Percentiles rank a stretch among this genome's conserved stretches.
Evolutionary conservation across 257 asterid species (phyloP).

Genomic region (Ilex aquifolium): DNA sequence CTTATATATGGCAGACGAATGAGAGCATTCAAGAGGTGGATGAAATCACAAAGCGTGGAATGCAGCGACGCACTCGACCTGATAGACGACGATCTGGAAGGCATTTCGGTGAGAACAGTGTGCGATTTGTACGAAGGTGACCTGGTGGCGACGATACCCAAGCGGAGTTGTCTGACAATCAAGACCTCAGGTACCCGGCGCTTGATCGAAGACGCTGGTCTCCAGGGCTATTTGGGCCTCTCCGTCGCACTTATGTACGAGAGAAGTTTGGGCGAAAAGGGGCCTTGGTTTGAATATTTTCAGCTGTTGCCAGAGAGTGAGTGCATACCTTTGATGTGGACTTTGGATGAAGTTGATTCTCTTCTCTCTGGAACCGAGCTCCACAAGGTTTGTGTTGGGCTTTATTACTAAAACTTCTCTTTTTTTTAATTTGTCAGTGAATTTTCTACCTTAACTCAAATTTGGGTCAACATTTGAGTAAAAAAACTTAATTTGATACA

Average conservation of each 20-base stretch:
- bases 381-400: constrained; percentile 45
- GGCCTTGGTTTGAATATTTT: constrained; percentile 79
- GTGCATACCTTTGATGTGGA: constrained; percentile 87
- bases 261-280: constrained; percentile 63
- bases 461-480: too few relatives aligned
- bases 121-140: constrained; percentile 69
- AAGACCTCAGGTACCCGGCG: constrained; percentile 57
- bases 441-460: too few relatives aligned
- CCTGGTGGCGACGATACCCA: constrained; percentile 78
- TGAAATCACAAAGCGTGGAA: constrained; percentile 59
- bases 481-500: too few relatives aligned
- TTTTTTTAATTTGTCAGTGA: neutral
- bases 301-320: constrained; percentile 59
- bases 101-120: constrained; percentile 48
- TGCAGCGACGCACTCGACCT: constrained; percentile 66
- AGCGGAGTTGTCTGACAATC: constrained; percentile 76
- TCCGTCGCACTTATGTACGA: constrained; percentile 80
- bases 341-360: constrained; percentile 53
- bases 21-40: constrained; percentile 88
- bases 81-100: constrained; percentile 17
- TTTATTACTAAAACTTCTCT: neutral
- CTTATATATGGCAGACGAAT: constrained; percentile 27
- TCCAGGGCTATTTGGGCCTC: constrained; percentile 68
- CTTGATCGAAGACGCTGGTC: constrained; percentile 64
- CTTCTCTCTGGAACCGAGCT: constrained; percentile 82